Evolutionary conservation across 177 flowering plant genomes (phyloP).

Genomic region (Vitis hybrid): DNA sequence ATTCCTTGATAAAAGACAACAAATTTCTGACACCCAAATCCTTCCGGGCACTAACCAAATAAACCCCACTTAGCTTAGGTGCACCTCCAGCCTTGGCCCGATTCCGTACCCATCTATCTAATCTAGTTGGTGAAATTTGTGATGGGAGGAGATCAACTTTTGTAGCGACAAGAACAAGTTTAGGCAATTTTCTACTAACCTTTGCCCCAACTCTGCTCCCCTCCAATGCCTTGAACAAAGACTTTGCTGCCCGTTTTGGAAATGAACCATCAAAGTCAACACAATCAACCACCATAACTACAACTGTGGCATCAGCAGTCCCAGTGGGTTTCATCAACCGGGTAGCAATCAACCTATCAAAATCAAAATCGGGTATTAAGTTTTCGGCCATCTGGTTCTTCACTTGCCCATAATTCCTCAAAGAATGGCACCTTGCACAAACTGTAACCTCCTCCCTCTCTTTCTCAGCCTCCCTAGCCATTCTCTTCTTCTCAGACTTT

Average conservation of each 20-base stretch:
- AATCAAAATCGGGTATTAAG: slow-evolving; percentile 96
- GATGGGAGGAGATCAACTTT: slow-evolving; percentile 96
- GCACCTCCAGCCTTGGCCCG: slow-evolving; percentile 88
- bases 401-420: slow-evolving; percentile 93
- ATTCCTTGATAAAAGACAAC: slow-evolving; percentile 68
- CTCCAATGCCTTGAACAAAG: slow-evolving; percentile 76
- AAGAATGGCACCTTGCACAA: slow-evolving; percentile 93
- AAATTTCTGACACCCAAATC: slow-evolving; percentile 90
- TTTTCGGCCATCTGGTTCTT: slow-evolving; percentile 83
- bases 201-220: slow-evolving; percentile 40
- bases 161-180: slow-evolving; percentile 88
- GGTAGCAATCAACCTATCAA: slow-evolving; percentile 72
- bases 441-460: slow-evolving; percentile 66
- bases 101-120: slow-evolving; percentile 89
- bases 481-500: slow-evolving; percentile 72
- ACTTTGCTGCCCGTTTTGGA: slow-evolving; percentile 82
- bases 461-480: slow-evolving; percentile 53
- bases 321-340: slow-evolving; percentile 72
- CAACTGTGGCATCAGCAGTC: slow-evolving; percentile 63
- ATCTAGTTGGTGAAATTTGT: slow-evolving; percentile 79
- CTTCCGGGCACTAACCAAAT: slow-evolving; percentile 84
- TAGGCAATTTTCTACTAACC: slow-evolving; percentile 59
- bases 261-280: slow-evolving; percentile 98
- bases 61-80: slow-evolving; percentile 83
- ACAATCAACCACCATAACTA: slow-evolving; percentile 97